Evolutionary conservation across 768 basidiomycete species (phyloP).

Genomic region (Macrolepiota fuliginosa): DNA sequence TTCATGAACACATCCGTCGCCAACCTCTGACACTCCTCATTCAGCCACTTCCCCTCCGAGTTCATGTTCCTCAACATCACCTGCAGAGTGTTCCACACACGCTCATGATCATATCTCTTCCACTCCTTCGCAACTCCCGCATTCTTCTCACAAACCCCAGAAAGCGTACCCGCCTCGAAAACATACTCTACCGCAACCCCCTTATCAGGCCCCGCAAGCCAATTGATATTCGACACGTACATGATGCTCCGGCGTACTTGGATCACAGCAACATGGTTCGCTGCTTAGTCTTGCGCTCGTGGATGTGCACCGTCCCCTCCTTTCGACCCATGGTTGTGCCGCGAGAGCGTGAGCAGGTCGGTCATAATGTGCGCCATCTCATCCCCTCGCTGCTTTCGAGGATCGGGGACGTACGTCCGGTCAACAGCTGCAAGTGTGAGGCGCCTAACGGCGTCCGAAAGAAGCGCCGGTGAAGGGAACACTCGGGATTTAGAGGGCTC

Average conservation of each 20-base stretch:
- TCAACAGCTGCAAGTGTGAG: constrained; percentile 64
- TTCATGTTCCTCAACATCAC: no score
- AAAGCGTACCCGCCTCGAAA: constrained; percentile 38
- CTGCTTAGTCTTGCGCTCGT: constrained; percentile 27
- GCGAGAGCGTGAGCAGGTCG: constrained; percentile 63
- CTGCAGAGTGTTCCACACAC: no score
- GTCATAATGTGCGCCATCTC: constrained; percentile 75
- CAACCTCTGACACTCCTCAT: no score
- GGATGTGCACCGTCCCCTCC: constrained; percentile 34
- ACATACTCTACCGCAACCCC: constrained; percentile 64
- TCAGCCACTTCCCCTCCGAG: no score
- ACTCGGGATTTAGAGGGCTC: constrained; percentile 29
- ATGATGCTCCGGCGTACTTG: constrained; percentile 54
- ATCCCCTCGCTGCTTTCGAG: constrained; percentile 39
- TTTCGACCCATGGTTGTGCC: constrained; percentile 37
- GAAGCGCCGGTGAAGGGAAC: constrained; percentile 63
- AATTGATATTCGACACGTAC: constrained; percentile 41
- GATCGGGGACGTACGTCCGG: constrained; percentile 33
- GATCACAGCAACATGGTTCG: constrained; percentile 32
- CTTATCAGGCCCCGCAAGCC: constrained; percentile 43
- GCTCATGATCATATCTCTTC: constrained; percentile 68
- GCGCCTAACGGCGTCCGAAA: constrained; percentile 72
- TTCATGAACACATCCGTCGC: no score
- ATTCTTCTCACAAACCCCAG: constrained; percentile 56
- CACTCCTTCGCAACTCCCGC: constrained; percentile 54